phyloP scores from a whole-genome alignment of 768 basidiomycete species.

The Porphyrellus cyaneotinctus region DNA sequence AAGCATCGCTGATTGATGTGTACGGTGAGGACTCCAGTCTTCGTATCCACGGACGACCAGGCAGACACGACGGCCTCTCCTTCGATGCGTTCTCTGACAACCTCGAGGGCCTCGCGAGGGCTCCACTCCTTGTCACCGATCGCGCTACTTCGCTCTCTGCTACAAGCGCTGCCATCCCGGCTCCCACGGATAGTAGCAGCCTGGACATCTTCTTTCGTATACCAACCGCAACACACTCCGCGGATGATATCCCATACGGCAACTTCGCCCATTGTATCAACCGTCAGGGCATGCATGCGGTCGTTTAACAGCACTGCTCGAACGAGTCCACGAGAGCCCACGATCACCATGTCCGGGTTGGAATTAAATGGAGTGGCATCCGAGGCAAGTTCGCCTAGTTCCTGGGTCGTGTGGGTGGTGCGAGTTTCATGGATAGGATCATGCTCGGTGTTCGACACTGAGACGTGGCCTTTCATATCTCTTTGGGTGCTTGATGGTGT shows the following conservation, averaged over 20 bases:
- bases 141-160: conserved; percentile 32
- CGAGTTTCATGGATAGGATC: conserved; percentile 38
- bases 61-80: conserved; percentile 82
- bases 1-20: conserved; percentile 87
- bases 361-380: conserved; percentile 60
- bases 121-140: conserved; percentile 49
- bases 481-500: conserved; percentile 25
- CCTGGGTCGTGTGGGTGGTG: conserved; percentile 52
- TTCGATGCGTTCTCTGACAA: conserved; percentile 87
- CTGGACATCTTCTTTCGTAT: conserved; percentile 60
- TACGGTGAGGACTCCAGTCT: conserved; percentile 81
- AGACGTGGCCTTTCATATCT: conserved; percentile 17
- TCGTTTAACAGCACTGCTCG: conserved; percentile 82
- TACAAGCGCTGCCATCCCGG: conserved; percentile 33
- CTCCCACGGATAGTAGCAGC: conserved; percentile 51
- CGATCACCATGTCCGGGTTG: conserved; percentile 65
- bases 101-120: conserved; percentile 81
- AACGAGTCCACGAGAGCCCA: conserved; percentile 78
- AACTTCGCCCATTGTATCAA: conserved; percentile 84
- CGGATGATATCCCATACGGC: conserved; percentile 91
- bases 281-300: conserved; percentile 82
- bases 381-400: conserved; percentile 73
- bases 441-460: conserved; percentile 24
- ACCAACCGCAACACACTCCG: conserved; percentile 71
- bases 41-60: conserved; percentile 90